Evolutionary conservation across 2,329 filamentous ascomycete genomes (phyloP).

Genomic region (Paracoccidioides brasiliensis): DNA sequence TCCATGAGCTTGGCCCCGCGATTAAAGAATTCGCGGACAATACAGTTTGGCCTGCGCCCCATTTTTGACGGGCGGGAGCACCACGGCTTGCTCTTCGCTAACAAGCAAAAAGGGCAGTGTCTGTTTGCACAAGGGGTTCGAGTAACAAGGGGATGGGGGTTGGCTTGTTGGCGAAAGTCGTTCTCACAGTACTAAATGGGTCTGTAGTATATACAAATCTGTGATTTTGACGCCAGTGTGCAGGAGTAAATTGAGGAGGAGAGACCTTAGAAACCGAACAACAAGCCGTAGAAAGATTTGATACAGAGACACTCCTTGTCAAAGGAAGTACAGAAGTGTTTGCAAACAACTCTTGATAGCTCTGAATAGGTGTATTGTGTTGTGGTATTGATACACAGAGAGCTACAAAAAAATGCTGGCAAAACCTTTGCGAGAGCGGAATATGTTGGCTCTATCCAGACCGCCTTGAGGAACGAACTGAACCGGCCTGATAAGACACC

Average conservation of each 20-base stretch:
- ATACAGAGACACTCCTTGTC: neutral
- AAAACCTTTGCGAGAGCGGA: constrained; percentile 5
- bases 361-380: neutral
- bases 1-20: constrained; percentile 76
- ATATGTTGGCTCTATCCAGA: neutral
- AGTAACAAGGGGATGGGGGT: neutral
- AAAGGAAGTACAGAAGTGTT: neutral
- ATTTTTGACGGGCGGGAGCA: constrained; percentile 34
- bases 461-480: neutral
- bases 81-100: neutral
- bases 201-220: neutral
- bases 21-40: constrained; percentile 81
- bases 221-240: neutral
- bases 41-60: constrained; percentile 71
- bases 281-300: neutral
- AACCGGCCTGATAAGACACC: neutral
- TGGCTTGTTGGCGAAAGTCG: neutral
- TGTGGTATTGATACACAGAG: neutral
- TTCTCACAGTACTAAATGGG: neutral
- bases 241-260: neutral
- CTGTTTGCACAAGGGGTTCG: neutral
- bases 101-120: neutral
- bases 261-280: neutral
- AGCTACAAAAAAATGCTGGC: neutral
- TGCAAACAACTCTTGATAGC: neutral